Evolutionary conservation across 495 filamentous ascomycete species (phyloP).

Genomic region (Penicillium macrosclerotiorum): DNA sequence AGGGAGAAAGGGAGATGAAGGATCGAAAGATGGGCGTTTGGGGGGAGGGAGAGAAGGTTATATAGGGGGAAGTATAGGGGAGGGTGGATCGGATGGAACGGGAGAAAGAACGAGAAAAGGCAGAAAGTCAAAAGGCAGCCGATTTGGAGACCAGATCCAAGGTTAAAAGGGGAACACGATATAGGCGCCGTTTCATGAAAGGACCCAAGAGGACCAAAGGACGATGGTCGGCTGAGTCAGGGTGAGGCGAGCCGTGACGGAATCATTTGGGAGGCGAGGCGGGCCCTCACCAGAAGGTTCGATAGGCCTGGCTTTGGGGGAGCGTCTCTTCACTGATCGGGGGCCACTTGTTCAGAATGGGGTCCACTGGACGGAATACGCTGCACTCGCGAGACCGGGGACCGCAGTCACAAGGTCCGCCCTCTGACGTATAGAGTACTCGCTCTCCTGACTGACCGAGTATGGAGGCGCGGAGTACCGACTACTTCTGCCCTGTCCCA

Average conservation of each 20-base stretch:
- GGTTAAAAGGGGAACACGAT: conserved; percentile 13
- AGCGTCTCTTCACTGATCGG: neutral
- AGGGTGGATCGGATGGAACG: conserved; percentile 23
- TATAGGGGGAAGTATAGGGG: conserved; percentile 20
- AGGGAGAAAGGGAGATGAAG: conserved; percentile 11
- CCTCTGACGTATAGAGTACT: no score
- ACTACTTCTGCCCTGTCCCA: no score
- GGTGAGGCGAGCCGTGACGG: conserved; percentile 31
- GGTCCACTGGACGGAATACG: no score
- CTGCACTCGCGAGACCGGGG: no score
- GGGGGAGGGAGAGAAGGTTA: conserved; percentile 8
- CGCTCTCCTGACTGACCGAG: no score
- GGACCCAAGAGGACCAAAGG: conserved; percentile 7
- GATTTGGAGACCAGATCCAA: conserved; percentile 8
- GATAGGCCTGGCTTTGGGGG: conserved; percentile 10
- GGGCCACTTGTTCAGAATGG: neutral
- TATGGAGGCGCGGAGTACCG: no score
- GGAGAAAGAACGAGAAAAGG: conserved; percentile 18
- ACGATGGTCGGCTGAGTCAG: conserved; percentile 13
- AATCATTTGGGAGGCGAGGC: conserved; percentile 22
- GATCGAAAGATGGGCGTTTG: neutral
- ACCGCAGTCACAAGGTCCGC: no score
- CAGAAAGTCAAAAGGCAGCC: conserved; percentile 17
- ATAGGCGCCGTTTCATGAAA: no score
- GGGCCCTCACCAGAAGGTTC: conserved; percentile 23